Base-by-base conservation (phyloP, 2,329 filamentous ascomycete species). In the Colletotrichum abscissum region DNA sequence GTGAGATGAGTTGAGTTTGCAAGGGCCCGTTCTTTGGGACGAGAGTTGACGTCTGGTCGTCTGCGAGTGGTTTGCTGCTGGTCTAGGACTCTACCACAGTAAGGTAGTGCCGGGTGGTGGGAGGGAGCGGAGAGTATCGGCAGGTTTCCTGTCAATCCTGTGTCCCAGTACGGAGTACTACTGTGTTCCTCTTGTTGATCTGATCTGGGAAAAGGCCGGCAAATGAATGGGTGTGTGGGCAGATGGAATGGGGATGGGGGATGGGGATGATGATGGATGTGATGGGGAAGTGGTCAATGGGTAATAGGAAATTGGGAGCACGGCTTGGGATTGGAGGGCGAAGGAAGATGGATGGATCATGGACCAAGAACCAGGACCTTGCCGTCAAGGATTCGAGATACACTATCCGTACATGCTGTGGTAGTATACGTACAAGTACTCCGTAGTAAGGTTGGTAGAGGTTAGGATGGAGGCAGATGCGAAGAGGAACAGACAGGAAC, bases 21-120 rank as follows among this genome's bases (percentile, higher is more conserved):
- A 14, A 9, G 46, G 30, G 46, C 28, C 38, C 56, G 65, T 38
- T 55, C 19, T 22, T 69, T 68, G 64, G 35, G 64, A 72, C 42
- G 65, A 69, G 19, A 58, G n/a, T 22, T 33, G 33, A 38, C 35
- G 63, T 26, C 56, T 14, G 38, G 22, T 38, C 11, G 33, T 42
- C 38, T 42, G 16, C 19, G 38, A 42, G 38, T 42, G 38, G 38
- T 42, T 16, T 42, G 38, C 38, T 42, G 19, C 49, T 26, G 49
- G 33, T 30, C 28, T 16, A 30, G 11, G 33, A 35, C 33, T 35
- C 33, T 35, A 24, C 24, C 24, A 24, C 24, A 24, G 24, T 24
- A 1, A 12, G 33, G 33, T 35, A 35, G 19, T 30, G 62, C 26
- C 26, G 42, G 38, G 7, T 30, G 38, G 8, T 12, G 26, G 35